These are phyloP conservation scores for Calocybe gangraenosa DNA, from an alignment of 768 basidiomycete species.

Conservation along the genomic window DNA sequence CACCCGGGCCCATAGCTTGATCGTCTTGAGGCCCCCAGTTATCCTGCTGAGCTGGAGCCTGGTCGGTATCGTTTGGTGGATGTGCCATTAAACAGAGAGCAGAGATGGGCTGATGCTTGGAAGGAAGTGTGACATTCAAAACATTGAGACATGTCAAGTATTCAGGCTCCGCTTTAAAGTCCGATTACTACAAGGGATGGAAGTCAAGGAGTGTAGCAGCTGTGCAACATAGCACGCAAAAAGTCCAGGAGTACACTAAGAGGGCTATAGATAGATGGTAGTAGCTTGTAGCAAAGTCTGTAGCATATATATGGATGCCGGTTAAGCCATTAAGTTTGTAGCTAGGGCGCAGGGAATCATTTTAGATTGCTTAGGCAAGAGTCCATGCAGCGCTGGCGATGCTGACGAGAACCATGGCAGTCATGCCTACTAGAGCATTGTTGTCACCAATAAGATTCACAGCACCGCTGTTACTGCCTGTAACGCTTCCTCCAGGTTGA, in stretches of 20 bases:
- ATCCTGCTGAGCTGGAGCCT: slow-evolving; percentile 31
- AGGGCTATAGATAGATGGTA: slow-evolving; percentile 12
- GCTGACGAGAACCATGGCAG: slow-evolving; percentile 28
- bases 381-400: slow-evolving; percentile 41
- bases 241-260: slow-evolving; percentile 14
- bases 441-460: slow-evolving; percentile 20
- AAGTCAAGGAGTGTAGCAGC: slow-evolving; percentile 10
- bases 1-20: slow-evolving; percentile 37
- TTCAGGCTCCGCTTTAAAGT: slow-evolving; percentile 17
- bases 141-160: too few species aligned
- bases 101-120: too few species aligned
- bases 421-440: slow-evolving; percentile 33
- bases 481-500: slow-evolving; percentile 9
- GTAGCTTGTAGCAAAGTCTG: slow-evolving; percentile 13
- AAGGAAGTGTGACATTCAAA: slow-evolving; percentile 8
- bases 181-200: slow-evolving; percentile 11
- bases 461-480: slow-evolving; percentile 18
- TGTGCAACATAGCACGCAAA: slow-evolving; percentile 6
- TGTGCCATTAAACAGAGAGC: slow-evolving; percentile 13
- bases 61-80: slow-evolving; percentile 20
- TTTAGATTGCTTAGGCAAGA: slow-evolving; percentile 27
- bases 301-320: background rate
- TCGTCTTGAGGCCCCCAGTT: slow-evolving; percentile 53
- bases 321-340: background rate
- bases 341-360: too few species aligned